phyloP scores from a whole-genome alignment of 2,329 filamentous ascomycete genomes.

The Dendrostoma leiphaemia region DNA sequence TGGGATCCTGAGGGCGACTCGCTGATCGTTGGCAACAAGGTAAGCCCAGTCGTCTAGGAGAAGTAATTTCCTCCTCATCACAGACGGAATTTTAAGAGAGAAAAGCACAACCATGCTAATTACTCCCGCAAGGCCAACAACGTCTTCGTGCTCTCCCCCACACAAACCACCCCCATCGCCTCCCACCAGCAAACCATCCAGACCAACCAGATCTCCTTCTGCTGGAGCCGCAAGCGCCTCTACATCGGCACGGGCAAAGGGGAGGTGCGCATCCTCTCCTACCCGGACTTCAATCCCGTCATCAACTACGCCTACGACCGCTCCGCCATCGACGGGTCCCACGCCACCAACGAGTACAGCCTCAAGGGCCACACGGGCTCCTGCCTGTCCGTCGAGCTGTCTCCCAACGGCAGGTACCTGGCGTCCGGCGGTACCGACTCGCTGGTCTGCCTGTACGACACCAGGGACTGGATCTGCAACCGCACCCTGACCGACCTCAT shows the following conservation, averaged over 20 bases:
- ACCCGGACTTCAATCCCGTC: slow-evolving; percentile 60
- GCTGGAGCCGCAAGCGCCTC: slow-evolving; percentile 68
- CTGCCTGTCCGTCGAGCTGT: slow-evolving; percentile 66
- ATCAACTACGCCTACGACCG: slow-evolving; percentile 42
- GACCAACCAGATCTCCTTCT: slow-evolving; percentile 73
- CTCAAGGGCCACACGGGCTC: slow-evolving; percentile 73
- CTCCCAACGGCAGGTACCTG: slow-evolving; percentile 68
- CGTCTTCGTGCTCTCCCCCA: slow-evolving; percentile 61
- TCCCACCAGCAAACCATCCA: slow-evolving; percentile 61
- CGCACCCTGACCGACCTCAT: slow-evolving; percentile 68
- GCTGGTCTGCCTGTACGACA: slow-evolving; percentile 76
- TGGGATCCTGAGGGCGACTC: slow-evolving; percentile 72
- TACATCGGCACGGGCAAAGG: slow-evolving; percentile 72
- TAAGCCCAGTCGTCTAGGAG: too few species aligned
- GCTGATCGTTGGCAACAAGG: slow-evolving; percentile 72
- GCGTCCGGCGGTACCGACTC: slow-evolving; percentile 76
- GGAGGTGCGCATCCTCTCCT: slow-evolving; percentile 67
- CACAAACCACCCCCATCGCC: slow-evolving; percentile 52
- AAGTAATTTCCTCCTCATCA: too few species aligned
- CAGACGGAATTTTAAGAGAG: too few species aligned
- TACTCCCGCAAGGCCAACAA: slow-evolving; percentile 52
- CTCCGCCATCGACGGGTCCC: slow-evolving; percentile 33
- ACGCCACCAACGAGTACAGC: slow-evolving; percentile 48
- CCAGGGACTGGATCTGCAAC: slow-evolving; percentile 72
- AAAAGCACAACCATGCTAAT: too few species aligned